Conservation (phyloP, 2,329 filamentous ascomycete genomes). For the Knufia fluminis region DNA sequence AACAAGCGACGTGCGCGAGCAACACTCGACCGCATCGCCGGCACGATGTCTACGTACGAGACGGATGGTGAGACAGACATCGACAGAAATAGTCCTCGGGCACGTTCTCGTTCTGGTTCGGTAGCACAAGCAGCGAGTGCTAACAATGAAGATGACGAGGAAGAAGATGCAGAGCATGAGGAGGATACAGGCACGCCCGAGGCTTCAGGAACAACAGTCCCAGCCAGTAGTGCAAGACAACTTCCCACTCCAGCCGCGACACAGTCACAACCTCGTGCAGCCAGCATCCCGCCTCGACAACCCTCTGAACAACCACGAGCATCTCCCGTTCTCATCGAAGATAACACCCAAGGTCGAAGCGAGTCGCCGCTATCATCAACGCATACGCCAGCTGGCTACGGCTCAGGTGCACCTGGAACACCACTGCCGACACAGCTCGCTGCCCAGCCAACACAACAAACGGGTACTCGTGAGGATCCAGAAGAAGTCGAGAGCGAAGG, state of each 20-base stretch:
- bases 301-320: neutral
- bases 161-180: slow-evolving; percentile 7
- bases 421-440: neutral
- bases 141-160: slow-evolving; percentile 5
- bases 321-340: neutral
- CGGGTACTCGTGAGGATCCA: neutral
- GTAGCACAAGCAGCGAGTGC: slow-evolving; percentile 1
- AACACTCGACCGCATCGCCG: neutral
- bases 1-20: slow-evolving; percentile 3
- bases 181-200: neutral
- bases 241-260: slow-evolving; percentile 15
- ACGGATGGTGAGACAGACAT: slow-evolving; percentile 3
- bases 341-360: neutral
- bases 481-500: neutral
- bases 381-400: slow-evolving; percentile 7
- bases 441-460: neutral
- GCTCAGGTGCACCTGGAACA: slow-evolving; percentile 3
- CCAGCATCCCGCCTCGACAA: neutral
- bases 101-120: slow-evolving; percentile 8
- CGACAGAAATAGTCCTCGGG: neutral
- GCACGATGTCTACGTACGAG: neutral
- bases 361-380: slow-evolving; percentile 5
- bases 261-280: neutral
- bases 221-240: slow-evolving; percentile 1
- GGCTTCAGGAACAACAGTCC: neutral